These are phyloP conservation scores for Circinella umbellata DNA, from an alignment of 371 early-diverging fungal genomes.

Conservation along the genomic window DNA sequence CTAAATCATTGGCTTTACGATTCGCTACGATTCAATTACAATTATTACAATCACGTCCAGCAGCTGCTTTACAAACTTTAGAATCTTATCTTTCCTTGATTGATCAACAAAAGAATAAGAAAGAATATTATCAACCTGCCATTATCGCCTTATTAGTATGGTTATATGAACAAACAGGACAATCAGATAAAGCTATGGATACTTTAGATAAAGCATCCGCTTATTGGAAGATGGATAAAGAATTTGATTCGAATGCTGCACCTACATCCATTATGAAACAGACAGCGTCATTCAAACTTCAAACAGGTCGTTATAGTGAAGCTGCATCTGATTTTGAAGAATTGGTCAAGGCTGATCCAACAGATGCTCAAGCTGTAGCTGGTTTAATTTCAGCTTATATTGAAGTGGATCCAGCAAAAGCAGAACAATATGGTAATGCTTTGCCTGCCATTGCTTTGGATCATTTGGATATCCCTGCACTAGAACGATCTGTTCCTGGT, in stretches of 20 bases:
- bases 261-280: constrained; percentile 63
- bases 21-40: constrained; percentile 72
- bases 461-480: constrained; percentile 55
- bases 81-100: constrained; percentile 44
- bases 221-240: constrained; percentile 56
- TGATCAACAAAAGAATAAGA: constrained; percentile 34
- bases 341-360: constrained; percentile 71
- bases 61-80: constrained; percentile 56
- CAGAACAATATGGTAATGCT: constrained; percentile 70
- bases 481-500: constrained; percentile 67
- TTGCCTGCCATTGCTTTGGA: constrained; percentile 54
- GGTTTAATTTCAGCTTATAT: constrained; percentile 73
- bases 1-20: constrained; percentile 61
- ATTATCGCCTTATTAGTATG: constrained; percentile 71
- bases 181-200: constrained; percentile 63
- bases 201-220: constrained; percentile 60
- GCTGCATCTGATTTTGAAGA: constrained; percentile 75
- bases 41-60: constrained; percentile 56
- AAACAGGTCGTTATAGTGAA: constrained; percentile 59
- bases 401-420: constrained; percentile 66
- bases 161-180: constrained; percentile 71
- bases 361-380: constrained; percentile 68
- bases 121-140: constrained; percentile 59
- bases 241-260: constrained; percentile 20
- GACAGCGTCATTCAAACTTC: constrained; percentile 74